phyloP scores from a whole-genome alignment of 495 filamentous ascomycete species.

The Acidomyces sp. region DNA sequence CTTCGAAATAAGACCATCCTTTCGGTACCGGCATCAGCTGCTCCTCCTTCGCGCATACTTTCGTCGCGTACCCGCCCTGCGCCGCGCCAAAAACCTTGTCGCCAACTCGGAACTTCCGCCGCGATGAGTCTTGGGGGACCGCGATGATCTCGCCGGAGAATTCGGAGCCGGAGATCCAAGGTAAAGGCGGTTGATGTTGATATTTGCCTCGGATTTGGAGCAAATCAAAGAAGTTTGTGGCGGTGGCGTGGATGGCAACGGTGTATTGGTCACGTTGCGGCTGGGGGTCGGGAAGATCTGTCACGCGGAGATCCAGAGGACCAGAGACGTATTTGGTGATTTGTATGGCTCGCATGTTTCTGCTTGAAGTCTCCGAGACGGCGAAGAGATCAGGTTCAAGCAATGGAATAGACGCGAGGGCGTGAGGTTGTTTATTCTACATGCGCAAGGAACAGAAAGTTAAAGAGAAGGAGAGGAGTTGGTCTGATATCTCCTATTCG shows the following conservation, averaged over 20 bases:
- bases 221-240: constrained; percentile 92
- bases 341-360: constrained; percentile 76
- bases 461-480: no score
- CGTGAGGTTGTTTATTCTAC: no score
- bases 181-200: constrained; percentile 53
- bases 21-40: constrained; percentile 57
- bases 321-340: constrained; percentile 73
- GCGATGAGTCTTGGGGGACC: constrained; percentile 36
- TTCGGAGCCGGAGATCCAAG: constrained; percentile 79
- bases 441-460: no score
- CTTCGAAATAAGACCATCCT: constrained; percentile 73
- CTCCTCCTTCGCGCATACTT: constrained; percentile 51
- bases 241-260: constrained; percentile 74
- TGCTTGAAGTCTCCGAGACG: no score
- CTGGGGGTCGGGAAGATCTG: constrained; percentile 55
- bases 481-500: no score
- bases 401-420: no score
- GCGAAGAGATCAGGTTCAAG: no score
- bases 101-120: constrained; percentile 53
- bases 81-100: constrained; percentile 75
- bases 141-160: constrained; percentile 69
- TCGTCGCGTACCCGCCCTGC: constrained; percentile 78
- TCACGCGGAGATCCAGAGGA: constrained; percentile 54
- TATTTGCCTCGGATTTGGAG: constrained; percentile 76
- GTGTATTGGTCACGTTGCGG: constrained; percentile 66